Evolutionary conservation across 148 eudicot genomes (phyloP), one percentile per base, ranked within the genome.

Genomic region (Amaranthus hypochondriacus): DNA sequence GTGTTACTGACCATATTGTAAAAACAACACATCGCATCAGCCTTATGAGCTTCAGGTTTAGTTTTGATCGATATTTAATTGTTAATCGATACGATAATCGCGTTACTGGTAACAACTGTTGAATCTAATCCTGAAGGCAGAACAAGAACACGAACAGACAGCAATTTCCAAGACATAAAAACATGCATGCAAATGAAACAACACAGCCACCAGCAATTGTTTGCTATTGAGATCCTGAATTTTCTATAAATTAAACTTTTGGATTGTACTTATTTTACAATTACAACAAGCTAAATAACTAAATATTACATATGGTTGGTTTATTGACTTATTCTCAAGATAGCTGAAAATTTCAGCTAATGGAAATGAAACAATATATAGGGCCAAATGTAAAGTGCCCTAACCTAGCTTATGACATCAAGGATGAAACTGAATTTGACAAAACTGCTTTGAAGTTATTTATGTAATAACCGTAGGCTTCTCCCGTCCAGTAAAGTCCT

Each of bases 381-480:
- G 28, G 56, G 9, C 39, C 2, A 9, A 61, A 15, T 48, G 74
- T 43, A 14, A 52, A 62, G 69, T 28, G 39, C 39, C 13, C 52
- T 52, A 73, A 72, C 73, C 73, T 67, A 75, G 56, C 63, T 57
- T 42, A 47, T 43, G 47, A 21, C n/a, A 43, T 15, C 48, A 39
- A 28, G 46, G 61, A 54, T 43, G 61, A n/a, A 73, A 28, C 56
- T 53, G n/a, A 48, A 8, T 47, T 9, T 12, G 48, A 44, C 76
- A 53, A 75, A 66, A 76, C 21, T 62, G 72, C 9, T 28, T 55
- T 44, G n/a, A 48, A 15, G n/a, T 14, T 14, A 5, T 6, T 56
- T 87, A 91, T 75, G 97, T 92, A 70, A 89, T 92, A 76, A 92
- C 92, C 54, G 95, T 90, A 80, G 97, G 97, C 83, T 87, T 82